These are phyloP conservation scores for Debaryomyces fabryi DNA, from an alignment of 1,139 yeast species.

Conservation along the genomic window DNA sequence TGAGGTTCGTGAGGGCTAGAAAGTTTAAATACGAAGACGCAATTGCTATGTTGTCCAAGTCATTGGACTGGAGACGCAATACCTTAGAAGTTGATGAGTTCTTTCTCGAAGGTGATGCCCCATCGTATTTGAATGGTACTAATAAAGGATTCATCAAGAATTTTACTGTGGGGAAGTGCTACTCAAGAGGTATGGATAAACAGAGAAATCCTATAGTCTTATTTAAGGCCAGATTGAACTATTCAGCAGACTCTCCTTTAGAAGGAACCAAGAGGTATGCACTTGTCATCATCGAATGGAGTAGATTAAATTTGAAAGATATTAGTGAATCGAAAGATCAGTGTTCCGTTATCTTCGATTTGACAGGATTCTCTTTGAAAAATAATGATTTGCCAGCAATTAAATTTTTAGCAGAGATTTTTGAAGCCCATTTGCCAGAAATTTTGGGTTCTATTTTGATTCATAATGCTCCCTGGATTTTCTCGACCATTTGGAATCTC, in stretches of 20 bases:
- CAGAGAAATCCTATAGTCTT: conserved; percentile 41
- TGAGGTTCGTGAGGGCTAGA: conserved; percentile 47
- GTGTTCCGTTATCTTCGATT: conserved; percentile 46
- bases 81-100: conserved; percentile 34
- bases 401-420: conserved; percentile 47
- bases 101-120: conserved; percentile 44
- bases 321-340: conserved; percentile 39
- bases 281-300: conserved; percentile 43
- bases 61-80: conserved; percentile 42
- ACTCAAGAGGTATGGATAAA: conserved; percentile 43
- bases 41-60: conserved; percentile 37
- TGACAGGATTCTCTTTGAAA: conserved; percentile 49
- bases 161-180: conserved; percentile 41
- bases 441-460: conserved; percentile 43
- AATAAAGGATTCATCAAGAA: conserved; percentile 43
- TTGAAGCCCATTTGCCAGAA: conserved; percentile 55
- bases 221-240: conserved; percentile 45
- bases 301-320: conserved; percentile 39
- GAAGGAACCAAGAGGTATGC: conserved; percentile 45
- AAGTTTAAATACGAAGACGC: conserved; percentile 40
- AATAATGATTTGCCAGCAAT: conserved; percentile 49
- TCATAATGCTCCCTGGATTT: conserved; percentile 55
- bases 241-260: conserved; percentile 42
- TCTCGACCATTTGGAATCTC: conserved; percentile 49
- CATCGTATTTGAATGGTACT: conserved; percentile 33